phyloP scores from a whole-genome alignment of 1,139 yeast species.

The Yamadazyma atmosphaerica region DNA sequence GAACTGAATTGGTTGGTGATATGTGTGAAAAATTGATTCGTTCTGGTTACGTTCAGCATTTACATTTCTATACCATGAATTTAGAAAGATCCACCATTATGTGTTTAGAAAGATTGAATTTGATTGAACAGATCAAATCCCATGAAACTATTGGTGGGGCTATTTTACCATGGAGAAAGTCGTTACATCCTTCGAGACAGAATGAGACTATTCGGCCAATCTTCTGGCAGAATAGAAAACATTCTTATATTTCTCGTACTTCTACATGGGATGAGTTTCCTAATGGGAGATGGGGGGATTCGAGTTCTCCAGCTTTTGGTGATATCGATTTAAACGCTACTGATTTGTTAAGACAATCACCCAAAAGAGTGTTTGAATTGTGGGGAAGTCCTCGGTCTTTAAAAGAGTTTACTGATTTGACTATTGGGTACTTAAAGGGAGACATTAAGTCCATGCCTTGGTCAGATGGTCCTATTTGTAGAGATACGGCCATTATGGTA shows the following conservation, averaged over 20 bases:
- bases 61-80: constrained; percentile 96
- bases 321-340: constrained; percentile 80
- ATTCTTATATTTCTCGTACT: constrained; percentile 86
- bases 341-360: constrained; percentile 76
- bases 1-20: constrained; percentile 78
- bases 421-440: constrained; percentile 68
- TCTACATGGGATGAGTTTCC: constrained; percentile 96
- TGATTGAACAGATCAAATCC: constrained; percentile 48
- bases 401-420: constrained; percentile 60
- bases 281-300: constrained; percentile 94
- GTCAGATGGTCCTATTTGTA: constrained; percentile 88
- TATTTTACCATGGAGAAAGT: constrained; percentile 84
- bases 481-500: constrained; percentile 69
- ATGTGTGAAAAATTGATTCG: constrained; percentile 76
- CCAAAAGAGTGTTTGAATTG: constrained; percentile 72
- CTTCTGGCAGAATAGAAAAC: constrained; percentile 94
- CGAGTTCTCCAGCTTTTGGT: constrained; percentile 91
- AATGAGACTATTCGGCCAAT: constrained; percentile 90
- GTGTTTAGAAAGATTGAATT: constrained; percentile 74
- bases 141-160: constrained; percentile 42
- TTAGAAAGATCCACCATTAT: constrained; percentile 86
- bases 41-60: constrained; percentile 75
- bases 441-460: constrained; percentile 81
- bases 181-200: constrained; percentile 77
- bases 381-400: constrained; percentile 81